Conservation (phyloP, 768 basidiomycete genomes). For the Dioszegia hungarica region DNA sequence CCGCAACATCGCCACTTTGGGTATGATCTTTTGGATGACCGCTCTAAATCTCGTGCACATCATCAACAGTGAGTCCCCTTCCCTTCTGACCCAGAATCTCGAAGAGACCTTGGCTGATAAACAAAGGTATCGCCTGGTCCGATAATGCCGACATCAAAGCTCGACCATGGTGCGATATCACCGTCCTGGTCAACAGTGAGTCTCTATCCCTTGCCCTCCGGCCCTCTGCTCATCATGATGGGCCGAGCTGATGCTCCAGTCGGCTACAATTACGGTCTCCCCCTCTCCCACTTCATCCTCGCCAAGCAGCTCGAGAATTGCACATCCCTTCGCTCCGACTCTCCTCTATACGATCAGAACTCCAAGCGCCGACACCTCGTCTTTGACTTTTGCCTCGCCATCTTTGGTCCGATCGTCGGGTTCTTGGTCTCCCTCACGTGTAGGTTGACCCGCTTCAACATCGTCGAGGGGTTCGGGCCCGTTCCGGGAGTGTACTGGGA, state of each 20-base stretch:
- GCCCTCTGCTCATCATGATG: background rate
- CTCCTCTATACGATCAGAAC: constrained; percentile 36
- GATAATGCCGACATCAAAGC: constrained; percentile 31
- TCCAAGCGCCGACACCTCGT: constrained; percentile 23
- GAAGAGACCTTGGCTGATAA: background rate
- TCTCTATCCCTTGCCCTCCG: background rate
- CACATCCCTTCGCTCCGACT: constrained; percentile 38
- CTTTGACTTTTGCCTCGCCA: constrained; percentile 30
- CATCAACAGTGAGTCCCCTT: constrained; percentile 35
- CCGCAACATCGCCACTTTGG: constrained; percentile 39
- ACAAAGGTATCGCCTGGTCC: constrained; percentile 34
- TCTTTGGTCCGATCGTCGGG: constrained; percentile 33
- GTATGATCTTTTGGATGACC: constrained; percentile 47
- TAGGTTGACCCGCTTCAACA: constrained; percentile 38
- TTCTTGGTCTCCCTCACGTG: constrained; percentile 38
- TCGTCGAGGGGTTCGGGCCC: constrained; percentile 38
- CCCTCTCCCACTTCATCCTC: constrained; percentile 41
- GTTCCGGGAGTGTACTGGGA: constrained; percentile 44
- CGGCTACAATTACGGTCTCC: constrained; percentile 46
- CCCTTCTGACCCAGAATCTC: no score
- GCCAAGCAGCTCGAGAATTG: constrained; percentile 44
- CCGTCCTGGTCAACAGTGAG: constrained; percentile 24
- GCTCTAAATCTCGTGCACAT: constrained; percentile 32
- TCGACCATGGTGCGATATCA: constrained; percentile 37
- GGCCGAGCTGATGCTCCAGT: constrained; percentile 13